Evolutionary conservation across 228 moss, liverwort and hornwort genomes (phyloP).

Genomic region (Sphagnum fallax): DNA sequence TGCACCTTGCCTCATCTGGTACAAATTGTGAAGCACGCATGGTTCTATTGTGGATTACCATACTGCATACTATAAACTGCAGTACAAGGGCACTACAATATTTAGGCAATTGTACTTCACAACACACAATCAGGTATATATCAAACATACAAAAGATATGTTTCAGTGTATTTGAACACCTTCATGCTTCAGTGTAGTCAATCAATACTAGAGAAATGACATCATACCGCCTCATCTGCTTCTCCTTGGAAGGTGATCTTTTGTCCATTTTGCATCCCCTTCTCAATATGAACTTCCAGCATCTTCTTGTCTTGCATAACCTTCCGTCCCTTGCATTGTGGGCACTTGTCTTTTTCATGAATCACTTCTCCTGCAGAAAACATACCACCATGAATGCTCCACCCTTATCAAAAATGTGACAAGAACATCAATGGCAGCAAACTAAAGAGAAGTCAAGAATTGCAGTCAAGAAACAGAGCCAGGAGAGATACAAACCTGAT

Average conservation of each 20-base stretch:
- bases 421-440: not conserved
- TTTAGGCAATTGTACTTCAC: too few species aligned
- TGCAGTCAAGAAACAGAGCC: not conserved
- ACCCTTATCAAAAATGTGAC: not conserved
- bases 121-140: too few species aligned
- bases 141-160: too few species aligned
- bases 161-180: too few species aligned
- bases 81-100: too few species aligned
- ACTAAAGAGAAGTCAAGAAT: not conserved
- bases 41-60: too few species aligned
- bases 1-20: too few species aligned
- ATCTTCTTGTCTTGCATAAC: slow-evolving; percentile 76
- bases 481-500: slow-evolving; percentile 26
- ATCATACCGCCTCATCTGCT: slow-evolving; percentile 66
- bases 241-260: slow-evolving; percentile 77
- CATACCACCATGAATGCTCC: too few species aligned
- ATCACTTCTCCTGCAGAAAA: slow-evolving; percentile 42
- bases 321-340: slow-evolving; percentile 70
- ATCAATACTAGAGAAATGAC: not conserved
- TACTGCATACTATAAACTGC: too few species aligned
- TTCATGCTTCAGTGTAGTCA: not conserved
- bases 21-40: too few species aligned
- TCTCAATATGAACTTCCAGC: slow-evolving; percentile 75
- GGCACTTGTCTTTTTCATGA: slow-evolving; percentile 72
- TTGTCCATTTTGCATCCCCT: slow-evolving; percentile 70